Evolutionary conservation across 768 basidiomycete species (phyloP).

Genomic region (Candolleomyces aberdarensis): DNA sequence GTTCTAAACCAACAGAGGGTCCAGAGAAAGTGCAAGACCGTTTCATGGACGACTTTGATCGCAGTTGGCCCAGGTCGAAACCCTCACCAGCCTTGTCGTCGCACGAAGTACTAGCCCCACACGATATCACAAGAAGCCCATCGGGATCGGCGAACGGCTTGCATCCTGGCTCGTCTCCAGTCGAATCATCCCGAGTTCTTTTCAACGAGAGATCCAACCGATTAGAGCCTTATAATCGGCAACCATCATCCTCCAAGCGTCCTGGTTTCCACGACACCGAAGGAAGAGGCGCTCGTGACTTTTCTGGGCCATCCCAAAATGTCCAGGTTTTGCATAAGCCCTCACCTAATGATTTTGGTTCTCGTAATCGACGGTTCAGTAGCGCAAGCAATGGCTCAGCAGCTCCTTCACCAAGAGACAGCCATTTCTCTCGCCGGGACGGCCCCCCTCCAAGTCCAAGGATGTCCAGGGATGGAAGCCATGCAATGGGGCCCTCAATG

Average conservation of each 20-base stretch:
- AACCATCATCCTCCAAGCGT: constrained; percentile 20
- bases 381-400: constrained; percentile 24
- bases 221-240: constrained; percentile 76
- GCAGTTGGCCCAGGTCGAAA: constrained; percentile 87
- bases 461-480: constrained; percentile 27
- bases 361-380: constrained; percentile 32
- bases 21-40: constrained; percentile 43
- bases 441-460: constrained; percentile 37
- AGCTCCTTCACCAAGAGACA: constrained; percentile 19
- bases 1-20: constrained; percentile 59
- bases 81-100: constrained; percentile 42
- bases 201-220: constrained; percentile 95
- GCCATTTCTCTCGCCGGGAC: constrained; percentile 31
- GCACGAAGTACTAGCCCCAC: constrained; percentile 35
- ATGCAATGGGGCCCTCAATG: constrained; percentile 17
- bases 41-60: constrained; percentile 92
- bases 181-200: constrained; percentile 62
- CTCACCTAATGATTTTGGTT: constrained; percentile 23
- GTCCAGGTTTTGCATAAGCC: constrained; percentile 65
- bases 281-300: not conserved
- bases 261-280: not conserved
- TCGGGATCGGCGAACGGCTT: constrained; percentile 29
- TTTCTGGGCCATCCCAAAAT: constrained; percentile 15
- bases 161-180: constrained; percentile 46
- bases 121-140: constrained; percentile 14